These are phyloP conservation scores for Eucalyptus marginata DNA, from an alignment of 345 rosid genomes.

Conservation along the genomic window DNA sequence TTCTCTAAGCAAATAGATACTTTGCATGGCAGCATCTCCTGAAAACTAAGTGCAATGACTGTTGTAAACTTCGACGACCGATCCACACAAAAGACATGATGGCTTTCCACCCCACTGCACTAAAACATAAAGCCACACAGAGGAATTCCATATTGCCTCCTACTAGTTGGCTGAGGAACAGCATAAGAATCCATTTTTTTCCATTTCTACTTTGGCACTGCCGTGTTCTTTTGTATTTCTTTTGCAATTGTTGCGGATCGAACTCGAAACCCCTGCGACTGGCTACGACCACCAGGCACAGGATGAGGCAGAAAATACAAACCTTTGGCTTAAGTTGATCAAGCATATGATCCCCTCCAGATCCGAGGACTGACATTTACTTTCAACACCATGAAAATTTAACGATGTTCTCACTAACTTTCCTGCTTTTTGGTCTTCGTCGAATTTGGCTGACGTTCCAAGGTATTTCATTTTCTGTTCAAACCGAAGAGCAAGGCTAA, in stretches of 20 bases:
- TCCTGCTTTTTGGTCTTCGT: neutral
- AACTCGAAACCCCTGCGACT: neutral
- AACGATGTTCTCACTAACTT: neutral
- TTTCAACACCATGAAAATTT: neutral
- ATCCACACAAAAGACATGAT: neutral
- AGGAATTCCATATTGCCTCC: neutral
- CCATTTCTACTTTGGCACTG: neutral
- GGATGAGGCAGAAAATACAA: neutral
- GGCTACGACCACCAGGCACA: neutral
- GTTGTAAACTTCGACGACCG: neutral
- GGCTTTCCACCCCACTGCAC: neutral
- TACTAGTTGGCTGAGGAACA: neutral
- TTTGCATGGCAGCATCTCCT: neutral
- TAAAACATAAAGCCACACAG: neutral
- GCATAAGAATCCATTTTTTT: neutral
- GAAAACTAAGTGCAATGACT: neutral
- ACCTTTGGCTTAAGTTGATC: neutral
- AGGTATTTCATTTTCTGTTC: neutral
- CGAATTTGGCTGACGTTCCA: neutral
- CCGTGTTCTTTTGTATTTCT: neutral
- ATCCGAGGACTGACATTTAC: neutral
- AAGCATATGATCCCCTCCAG: neutral
- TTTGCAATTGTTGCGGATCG: neutral
- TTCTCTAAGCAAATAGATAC: neutral
- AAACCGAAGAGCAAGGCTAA: neutral